Evolutionary conservation across 805 yeast genomes (phyloP), one percentile per base, ranked within the genome.

Genomic region (Hanseniaspora lindneri): DNA sequence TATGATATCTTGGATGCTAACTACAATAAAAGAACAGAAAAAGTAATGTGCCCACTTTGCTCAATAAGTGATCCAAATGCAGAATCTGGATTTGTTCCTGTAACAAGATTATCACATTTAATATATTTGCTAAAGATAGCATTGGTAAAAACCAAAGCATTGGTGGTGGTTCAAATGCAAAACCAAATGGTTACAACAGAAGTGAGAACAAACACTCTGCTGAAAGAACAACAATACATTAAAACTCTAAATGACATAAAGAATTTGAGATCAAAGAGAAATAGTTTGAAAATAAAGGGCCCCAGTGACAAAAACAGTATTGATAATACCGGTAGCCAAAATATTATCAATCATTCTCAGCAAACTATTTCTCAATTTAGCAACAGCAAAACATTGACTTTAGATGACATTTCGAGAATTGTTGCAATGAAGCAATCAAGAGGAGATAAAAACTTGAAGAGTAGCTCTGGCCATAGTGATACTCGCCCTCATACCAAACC

Each of bases 361-460:
- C 43, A 19, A 58, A 60, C 29, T 49, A 17, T 32, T 50, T 35
- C 49, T 58, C 24, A 46, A 58, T 72, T 87, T 48, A 77, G 80
- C 57, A 83, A 78, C 58, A 94, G 89, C 55, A 84, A 83, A 55
- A 80, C 89, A 0, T 73, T 92, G 47, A 89, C 96, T 0, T 72
- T 92, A 56, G 97, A 92, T 64, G 99, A 92, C 64, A 92, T 92
- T 56, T 95, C 97, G 7, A 73, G 97, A 54, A 89, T 92, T 59
- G 96, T 92, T 7, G 95, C 96, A 2, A 89, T 95, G 9, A 96
- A 92, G 58, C 96, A 89, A 63, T 95, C 97, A 0, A 71, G 96
- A 54, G 95, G 85, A 53, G 81, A 83, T 58, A 73, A 95, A 51
- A 96, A 19, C 21, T n/a, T n/a, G n/a, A n/a, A n/a, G n/a, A n/a